Conservation (phyloP, 768 basidiomycete genomes). For the Polyporus arcularius region DNA sequence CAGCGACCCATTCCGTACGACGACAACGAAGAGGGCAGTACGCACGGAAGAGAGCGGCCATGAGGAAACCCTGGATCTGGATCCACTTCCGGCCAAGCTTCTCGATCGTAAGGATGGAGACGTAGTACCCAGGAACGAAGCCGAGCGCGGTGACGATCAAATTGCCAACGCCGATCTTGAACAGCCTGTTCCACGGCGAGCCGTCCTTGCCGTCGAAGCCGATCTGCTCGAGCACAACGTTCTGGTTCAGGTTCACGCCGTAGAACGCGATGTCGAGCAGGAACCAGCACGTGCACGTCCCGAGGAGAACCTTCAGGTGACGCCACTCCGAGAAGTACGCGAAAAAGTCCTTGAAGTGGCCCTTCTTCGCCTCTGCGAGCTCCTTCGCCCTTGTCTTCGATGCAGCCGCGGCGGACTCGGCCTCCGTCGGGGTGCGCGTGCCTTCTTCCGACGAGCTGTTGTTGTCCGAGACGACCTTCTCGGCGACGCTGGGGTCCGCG, state of each 20-base stretch:
- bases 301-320: conserved; percentile 66
- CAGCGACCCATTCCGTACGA: no score
- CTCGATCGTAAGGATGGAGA: conserved; percentile 67
- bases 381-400: conserved; percentile 5
- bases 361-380: conserved; percentile 41
- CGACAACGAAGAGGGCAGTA: conserved; percentile 2
- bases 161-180: conserved; percentile 66
- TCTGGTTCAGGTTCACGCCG: conserved; percentile 76
- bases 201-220: conserved; percentile 62
- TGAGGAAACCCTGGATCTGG: conserved; percentile 73
- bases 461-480: conserved; percentile 27
- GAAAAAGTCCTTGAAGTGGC: conserved; percentile 61
- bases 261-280: conserved; percentile 79
- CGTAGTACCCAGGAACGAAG: conserved; percentile 80
- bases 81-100: conserved; percentile 74
- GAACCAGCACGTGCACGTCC: conserved; percentile 74
- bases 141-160: conserved; percentile 75
- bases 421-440: conserved; percentile 15
- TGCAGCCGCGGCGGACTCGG: background rate
- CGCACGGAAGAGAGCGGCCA: conserved; percentile 68
- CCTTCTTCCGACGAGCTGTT: conserved; percentile 3
- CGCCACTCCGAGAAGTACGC: conserved; percentile 73
- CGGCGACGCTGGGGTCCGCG: conserved; percentile 22
- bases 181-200: conserved; percentile 63
- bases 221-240: conserved; percentile 74